These are phyloP conservation scores for Herpetospermum pedunculosum DNA, from an alignment of 306 rosid species.

Conservation along the genomic window DNA sequence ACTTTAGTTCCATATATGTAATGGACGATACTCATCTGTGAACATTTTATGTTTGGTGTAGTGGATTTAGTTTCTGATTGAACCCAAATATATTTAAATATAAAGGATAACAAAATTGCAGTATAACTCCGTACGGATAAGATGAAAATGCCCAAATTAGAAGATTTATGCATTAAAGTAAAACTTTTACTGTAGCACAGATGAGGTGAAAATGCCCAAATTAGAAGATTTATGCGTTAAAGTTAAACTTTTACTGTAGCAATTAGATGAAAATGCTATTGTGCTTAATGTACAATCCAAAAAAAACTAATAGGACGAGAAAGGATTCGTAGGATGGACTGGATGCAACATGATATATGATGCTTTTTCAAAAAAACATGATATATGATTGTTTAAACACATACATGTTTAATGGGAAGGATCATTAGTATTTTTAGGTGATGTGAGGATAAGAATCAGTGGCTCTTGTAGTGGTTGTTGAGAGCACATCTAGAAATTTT, in stretches of 20 bases:
- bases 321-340: neutral
- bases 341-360: neutral
- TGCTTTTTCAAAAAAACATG: too few species aligned
- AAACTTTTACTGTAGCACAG: too few species aligned
- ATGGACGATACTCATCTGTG: neutral
- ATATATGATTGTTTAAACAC: neutral
- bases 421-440: neutral
- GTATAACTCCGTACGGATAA: too few species aligned
- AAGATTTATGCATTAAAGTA: too few species aligned
- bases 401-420: neutral
- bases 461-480: neutral
- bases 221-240: neutral
- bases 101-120: too few species aligned
- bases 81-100: too few species aligned
- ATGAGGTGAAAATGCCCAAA: too few species aligned
- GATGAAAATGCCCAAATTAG: too few species aligned
- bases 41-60: neutral
- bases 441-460: neutral
- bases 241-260: neutral
- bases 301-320: neutral
- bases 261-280: neutral
- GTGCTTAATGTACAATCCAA: neutral
- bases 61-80: conserved; percentile 1
- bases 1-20: neutral
- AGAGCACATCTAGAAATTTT: neutral